Base-by-base conservation (phyloP, 2,329 filamentous ascomycete species). In the Fusarium pseudonygamai region DNA sequence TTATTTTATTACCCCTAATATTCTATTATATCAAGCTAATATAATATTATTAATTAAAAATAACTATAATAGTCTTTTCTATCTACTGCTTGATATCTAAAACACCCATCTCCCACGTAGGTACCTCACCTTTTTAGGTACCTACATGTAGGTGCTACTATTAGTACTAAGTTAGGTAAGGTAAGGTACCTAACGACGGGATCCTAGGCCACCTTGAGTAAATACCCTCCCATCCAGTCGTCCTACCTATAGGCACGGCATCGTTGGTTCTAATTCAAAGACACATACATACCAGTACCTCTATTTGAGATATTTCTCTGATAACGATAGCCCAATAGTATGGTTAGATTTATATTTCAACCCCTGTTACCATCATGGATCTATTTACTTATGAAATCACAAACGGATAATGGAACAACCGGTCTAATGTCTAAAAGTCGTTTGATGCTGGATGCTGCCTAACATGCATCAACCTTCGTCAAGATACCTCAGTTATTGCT, bases 401-500 rank as follows among this genome's bases (percentile, higher is more conserved):
- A 13, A 28, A 46, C 6, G 24, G 20, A 63, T 16, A 18, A 28
- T 22, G 22, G 20, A 18, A 26, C 30, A 40, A 57, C 32, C 50
- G 42, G n/a, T 28, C 36, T 45, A 43, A 30, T 20, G 52, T 55
- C 55, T 30, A 69, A 36, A 53, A n/a, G 22, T 39, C 47, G 22
- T 32, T 45, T 58, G 62, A 73, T 53, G 49, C 59, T 56, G 58
- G 34, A 30, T 30, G 10, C 47, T 71, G 49, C 67, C 62, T 59
- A 46, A 43, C 56, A 49, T 47, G 49, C 56, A 37, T 73, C 49
- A 59, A 62, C 60, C 64, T 61, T 59, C 61, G 56, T 64, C 47
- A 67, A 42, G 47, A 67, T 53, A 69, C 67, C 36, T 49, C 24
- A 50, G 28, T 22, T 37, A 28, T 37, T 50, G 42, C 30, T 49